phyloP scores from a whole-genome alignment of 805 yeast species.

The Starmera caribaea region DNA sequence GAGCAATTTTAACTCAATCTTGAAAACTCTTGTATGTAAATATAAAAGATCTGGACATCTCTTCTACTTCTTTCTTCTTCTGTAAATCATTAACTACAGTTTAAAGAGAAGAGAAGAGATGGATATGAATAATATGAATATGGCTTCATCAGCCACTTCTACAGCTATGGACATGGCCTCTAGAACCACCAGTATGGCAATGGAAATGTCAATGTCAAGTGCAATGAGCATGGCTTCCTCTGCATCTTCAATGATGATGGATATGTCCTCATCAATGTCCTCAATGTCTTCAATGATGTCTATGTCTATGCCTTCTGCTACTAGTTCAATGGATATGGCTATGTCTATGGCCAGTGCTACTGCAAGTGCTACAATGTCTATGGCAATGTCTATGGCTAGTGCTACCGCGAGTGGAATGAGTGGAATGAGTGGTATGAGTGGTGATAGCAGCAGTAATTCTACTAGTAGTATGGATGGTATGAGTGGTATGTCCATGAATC shows the following conservation, averaged over 20 bases:
- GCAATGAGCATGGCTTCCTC: too few species aligned
- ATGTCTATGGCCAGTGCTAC: neutral
- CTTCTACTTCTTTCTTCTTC: too few species aligned
- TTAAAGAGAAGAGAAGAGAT: neutral
- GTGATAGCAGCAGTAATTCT: slow-evolving; percentile 3
- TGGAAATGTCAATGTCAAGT: neutral
- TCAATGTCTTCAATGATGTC: neutral
- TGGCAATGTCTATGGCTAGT: slow-evolving; percentile 8
- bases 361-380: neutral
- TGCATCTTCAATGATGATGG: neutral
- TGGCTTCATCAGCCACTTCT: neutral
- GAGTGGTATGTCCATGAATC: slow-evolving; percentile 35
- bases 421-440: slow-evolving; percentile 22
- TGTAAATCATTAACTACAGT: too few species aligned
- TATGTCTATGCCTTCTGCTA: neutral
- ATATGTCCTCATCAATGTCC: neutral
- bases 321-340: neutral
- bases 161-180: neutral
- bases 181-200: neutral
- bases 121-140: neutral
- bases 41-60: too few species aligned
- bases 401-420: slow-evolving; percentile 6
- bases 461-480: slow-evolving; percentile 13
- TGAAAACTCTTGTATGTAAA: too few species aligned
- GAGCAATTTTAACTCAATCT: too few species aligned